Percentiles rank a stretch among this genome's conserved stretches.
Evolutionary conservation across 352 stramenopile genomes (phyloP).

Genomic region (Blastocystis sp.): DNA sequence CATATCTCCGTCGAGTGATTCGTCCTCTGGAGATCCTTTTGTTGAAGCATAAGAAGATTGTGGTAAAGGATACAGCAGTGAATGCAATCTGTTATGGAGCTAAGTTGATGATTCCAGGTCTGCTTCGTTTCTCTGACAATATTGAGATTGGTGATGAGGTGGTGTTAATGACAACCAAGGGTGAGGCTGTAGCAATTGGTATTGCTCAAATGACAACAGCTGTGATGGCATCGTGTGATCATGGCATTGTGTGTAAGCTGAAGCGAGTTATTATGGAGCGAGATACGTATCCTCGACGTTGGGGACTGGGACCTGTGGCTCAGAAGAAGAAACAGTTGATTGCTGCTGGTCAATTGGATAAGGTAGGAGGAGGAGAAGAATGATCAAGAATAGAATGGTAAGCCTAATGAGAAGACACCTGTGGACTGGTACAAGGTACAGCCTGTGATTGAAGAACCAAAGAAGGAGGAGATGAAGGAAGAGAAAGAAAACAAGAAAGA

Average conservation of each 20-base stretch:
- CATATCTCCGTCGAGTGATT: slow-evolving; percentile 91
- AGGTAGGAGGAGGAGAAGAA: slow-evolving; percentile 68
- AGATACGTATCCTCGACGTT: slow-evolving; percentile 95
- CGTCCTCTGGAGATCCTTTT: slow-evolving; percentile 94
- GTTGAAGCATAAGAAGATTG: slow-evolving; percentile 95
- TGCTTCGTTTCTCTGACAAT: slow-evolving; percentile 95
- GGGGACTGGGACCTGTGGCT: slow-evolving; percentile 95
- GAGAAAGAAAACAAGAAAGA: slow-evolving; percentile 72
- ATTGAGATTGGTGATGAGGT: slow-evolving; percentile 98
- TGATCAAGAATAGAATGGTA: too few species aligned
- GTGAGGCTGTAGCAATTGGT: slow-evolving; percentile 93
- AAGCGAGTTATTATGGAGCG: slow-evolving; percentile 99
- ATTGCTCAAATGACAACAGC: slow-evolving; percentile 99
- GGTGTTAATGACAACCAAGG: slow-evolving; percentile 99
- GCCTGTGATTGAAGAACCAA: slow-evolving; percentile 55
- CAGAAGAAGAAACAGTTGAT: slow-evolving; percentile 97
- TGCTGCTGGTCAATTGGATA: slow-evolving; percentile 80
- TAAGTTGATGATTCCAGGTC: slow-evolving; percentile 98
- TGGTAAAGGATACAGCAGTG: slow-evolving; percentile 98
- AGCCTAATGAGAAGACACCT: slow-evolving; percentile 80
- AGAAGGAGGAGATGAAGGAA: slow-evolving; percentile 69
- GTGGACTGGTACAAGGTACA: slow-evolving; percentile 74
- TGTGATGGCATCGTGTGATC: slow-evolving; percentile 98
- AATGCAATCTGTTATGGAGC: slow-evolving; percentile 99
- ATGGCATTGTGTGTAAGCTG: slow-evolving; percentile 98